Conservation (phyloP, 768 basidiomycete genomes). For the Exidia glandulosa region DNA sequence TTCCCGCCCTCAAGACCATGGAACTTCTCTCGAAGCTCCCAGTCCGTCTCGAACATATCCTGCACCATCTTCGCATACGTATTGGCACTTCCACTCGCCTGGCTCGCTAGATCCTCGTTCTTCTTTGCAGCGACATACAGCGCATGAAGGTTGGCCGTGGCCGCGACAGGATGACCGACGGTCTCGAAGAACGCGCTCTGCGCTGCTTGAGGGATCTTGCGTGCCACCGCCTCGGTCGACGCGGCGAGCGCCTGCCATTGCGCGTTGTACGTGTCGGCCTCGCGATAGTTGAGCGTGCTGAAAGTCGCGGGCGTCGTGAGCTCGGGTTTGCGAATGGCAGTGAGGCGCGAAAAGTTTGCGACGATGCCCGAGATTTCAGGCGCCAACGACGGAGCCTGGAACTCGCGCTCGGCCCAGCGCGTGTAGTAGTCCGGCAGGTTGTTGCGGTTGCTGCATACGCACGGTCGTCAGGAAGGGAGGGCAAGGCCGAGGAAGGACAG, state of each 20-base stretch:
- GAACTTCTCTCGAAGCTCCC: conserved; percentile 48
- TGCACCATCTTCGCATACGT: conserved; percentile 43
- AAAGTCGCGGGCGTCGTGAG: conserved; percentile 50
- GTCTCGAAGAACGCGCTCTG: conserved; percentile 60
- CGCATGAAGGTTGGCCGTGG: conserved; percentile 44
- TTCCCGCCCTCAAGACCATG: conserved; percentile 44
- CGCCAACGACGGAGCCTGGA: conserved; percentile 32
- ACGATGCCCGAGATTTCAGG: conserved; percentile 39
- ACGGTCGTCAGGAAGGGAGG: background rate
- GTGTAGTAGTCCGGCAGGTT: conserved; percentile 44
- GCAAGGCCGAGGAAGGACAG: too few relatives aligned
- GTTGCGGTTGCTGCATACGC: conserved; percentile 27
- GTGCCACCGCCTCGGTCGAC: conserved; percentile 44
- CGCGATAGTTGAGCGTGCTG: conserved; percentile 55
- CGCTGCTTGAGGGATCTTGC: conserved; percentile 32
- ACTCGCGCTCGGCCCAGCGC: conserved; percentile 56
- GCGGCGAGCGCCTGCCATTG: conserved; percentile 39
- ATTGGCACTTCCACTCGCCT: conserved; percentile 54
- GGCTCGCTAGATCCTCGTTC: conserved; percentile 52
- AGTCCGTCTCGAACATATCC: conserved; percentile 48
- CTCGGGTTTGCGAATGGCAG: conserved; percentile 55
- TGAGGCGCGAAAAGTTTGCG: conserved; percentile 43
- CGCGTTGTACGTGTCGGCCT: conserved; percentile 49
- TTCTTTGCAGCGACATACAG: conserved; percentile 49
- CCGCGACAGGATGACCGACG: conserved; percentile 54